phyloP scores from a whole-genome alignment of 208 protist genomes.

The Angomonas deanei region DNA sequence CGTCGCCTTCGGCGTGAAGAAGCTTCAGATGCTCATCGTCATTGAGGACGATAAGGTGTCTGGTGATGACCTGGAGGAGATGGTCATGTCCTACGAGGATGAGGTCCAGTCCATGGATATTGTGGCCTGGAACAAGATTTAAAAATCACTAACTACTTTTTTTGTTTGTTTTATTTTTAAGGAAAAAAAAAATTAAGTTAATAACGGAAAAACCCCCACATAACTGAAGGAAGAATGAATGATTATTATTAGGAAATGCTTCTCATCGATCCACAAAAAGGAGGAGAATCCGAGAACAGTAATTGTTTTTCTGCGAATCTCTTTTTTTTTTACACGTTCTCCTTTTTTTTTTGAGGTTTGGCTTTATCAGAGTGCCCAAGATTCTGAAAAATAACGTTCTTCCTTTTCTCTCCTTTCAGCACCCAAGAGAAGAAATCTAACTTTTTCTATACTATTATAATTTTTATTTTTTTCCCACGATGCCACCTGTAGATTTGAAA shows the following conservation, averaged over 20 bases:
- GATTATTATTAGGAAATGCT: background rate
- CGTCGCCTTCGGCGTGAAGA: slow-evolving; percentile 95
- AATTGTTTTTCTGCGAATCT: background rate
- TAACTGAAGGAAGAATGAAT: background rate
- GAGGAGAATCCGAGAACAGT: too few relatives aligned
- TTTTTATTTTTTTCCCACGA: background rate
- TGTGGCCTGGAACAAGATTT: slow-evolving; percentile 95
- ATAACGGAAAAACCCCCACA: background rate
- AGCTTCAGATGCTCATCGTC: slow-evolving; percentile 91
- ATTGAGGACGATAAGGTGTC: slow-evolving; percentile 95
- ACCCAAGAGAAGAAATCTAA: background rate
- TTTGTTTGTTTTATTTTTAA: background rate
- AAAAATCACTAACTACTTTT: slow-evolving; percentile 27
- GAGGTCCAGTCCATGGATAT: slow-evolving; percentile 95
- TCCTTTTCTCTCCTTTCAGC: background rate
- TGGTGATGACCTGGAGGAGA: slow-evolving; percentile 91
- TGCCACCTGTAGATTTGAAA: slow-evolving; percentile 14
- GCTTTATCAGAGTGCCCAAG: background rate
- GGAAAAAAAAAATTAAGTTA: background rate
- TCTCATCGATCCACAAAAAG: too few relatives aligned
- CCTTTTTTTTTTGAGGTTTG: background rate
- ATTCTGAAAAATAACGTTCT: background rate
- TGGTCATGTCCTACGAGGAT: slow-evolving; percentile 91
- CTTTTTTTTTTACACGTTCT: background rate
- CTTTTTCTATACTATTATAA: background rate